Evolutionary conservation across 345 rosid genomes (phyloP), one percentile per base, ranked within the genome.

Genomic region (Pistacia atlantica): DNA sequence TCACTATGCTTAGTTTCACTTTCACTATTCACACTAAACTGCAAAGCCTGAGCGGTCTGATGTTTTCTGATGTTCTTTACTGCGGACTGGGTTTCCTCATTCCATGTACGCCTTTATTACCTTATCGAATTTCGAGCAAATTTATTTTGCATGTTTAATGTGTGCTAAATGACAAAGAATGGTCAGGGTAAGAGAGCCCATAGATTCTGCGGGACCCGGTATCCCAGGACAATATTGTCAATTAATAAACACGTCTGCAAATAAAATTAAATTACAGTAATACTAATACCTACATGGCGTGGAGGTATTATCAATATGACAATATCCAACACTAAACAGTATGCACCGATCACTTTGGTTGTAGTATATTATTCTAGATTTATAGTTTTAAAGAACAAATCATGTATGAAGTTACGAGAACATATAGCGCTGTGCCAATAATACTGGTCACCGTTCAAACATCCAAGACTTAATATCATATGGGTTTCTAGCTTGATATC

Each of bases 171-270:
- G 80, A 71, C 71, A 71, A 52, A 37, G 51, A 52, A 33, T 20
- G 28, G 72, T 72, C 58, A 17, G 38, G 8, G 38, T 11, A 25
- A 14, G 45, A 42, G 76, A 46, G 80, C 65, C 77, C 74, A 69
- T 60, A 48, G 80, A 84, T 84, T 81, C 80, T 67, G 80, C 52
- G 74, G 80, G 82, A 51, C 87, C 84, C 75, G 17, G 0, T 9
- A 31, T 31, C 2, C 33, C 33, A 31, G 33, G 72, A 64, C 67
- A 73, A 17, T 45, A 31, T 48, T 49, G 69, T 57, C 73, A 65
- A 62, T 71, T 8, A 16, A 70, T 22, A 7, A 51, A 51, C 35
- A 16, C 54, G 17, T 22, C 42, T 2, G 2, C 42, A 38, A 38
- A 38, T 6, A 38, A 38, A 38, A 38, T 2, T 38, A 38, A 38